phyloP scores from a whole-genome alignment of 2,329 filamentous ascomycete species.

The Aphanocladium album region DNA sequence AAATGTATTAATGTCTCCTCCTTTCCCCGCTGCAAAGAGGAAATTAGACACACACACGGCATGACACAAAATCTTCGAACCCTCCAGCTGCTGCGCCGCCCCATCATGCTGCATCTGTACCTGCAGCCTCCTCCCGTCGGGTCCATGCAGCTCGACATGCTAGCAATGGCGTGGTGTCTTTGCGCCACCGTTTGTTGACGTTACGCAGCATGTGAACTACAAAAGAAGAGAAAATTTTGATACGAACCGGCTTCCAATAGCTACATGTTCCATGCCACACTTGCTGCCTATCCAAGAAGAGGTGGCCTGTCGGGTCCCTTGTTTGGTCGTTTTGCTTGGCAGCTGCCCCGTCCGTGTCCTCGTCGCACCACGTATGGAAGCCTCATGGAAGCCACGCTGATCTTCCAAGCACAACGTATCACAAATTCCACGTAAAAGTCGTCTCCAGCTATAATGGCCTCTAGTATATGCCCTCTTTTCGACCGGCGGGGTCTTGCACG shows the following conservation, averaged over 20 bases:
- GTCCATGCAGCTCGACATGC: neutral
- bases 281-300: too few relatives aligned
- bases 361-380: neutral
- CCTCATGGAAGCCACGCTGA: neutral
- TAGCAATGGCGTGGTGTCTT: neutral
- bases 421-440: neutral
- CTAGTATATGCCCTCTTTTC: neutral
- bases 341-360: neutral
- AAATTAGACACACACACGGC: too few relatives aligned
- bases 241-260: neutral
- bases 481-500: neutral
- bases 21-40: too few relatives aligned
- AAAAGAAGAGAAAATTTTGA: neutral
- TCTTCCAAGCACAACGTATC: neutral
- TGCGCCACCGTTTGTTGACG: neutral
- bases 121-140: neutral
- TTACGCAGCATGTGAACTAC: neutral
- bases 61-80: too few relatives aligned
- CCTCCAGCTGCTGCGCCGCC: neutral
- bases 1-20: too few relatives aligned
- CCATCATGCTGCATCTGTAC: neutral
- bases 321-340: constrained; percentile 1
- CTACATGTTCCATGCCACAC: too few relatives aligned
- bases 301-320: neutral
- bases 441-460: neutral